Conservation (phyloP, 164 flowering plant genomes). For the Kingdonia uniflora region DNA sequence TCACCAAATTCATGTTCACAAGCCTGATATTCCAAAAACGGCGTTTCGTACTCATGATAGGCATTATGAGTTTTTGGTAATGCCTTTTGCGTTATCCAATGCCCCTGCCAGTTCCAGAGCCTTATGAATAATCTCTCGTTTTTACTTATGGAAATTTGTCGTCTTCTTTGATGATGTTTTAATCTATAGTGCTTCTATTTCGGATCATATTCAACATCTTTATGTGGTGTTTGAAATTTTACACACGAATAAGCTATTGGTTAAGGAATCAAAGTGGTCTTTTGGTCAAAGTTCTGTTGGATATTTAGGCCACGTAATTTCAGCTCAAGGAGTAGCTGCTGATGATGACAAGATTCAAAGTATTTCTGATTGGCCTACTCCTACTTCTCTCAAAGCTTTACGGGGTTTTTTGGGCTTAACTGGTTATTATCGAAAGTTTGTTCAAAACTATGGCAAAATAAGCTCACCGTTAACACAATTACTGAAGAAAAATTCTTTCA, state of each 20-base stretch:
- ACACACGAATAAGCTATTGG: neutral
- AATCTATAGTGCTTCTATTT: no score
- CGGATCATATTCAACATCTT: neutral
- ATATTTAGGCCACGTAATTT: no score
- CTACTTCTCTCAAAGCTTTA: neutral
- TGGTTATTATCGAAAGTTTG: slow-evolving; percentile 3
- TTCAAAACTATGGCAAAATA: neutral
- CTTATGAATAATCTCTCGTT: neutral
- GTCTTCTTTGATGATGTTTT: no score
- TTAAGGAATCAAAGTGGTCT: neutral
- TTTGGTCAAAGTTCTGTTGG: neutral
- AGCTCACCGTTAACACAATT: no score
- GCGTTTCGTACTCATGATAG: neutral
- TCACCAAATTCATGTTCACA: no score
- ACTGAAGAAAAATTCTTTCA: no score
- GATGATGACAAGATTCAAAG: neutral
- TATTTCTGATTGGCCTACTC: neutral
- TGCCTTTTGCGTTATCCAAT: neutral
- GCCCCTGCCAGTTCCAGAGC: neutral
- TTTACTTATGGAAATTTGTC: neutral
- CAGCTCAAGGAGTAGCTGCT: neutral
- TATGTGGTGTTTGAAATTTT: neutral
- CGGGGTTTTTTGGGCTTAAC: neutral
- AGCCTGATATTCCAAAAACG: no score
- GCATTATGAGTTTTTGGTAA: no score